These are phyloP conservation scores for Zarea fungicola DNA, from an alignment of 2,329 filamentous ascomycete genomes.

Conservation along the genomic window DNA sequence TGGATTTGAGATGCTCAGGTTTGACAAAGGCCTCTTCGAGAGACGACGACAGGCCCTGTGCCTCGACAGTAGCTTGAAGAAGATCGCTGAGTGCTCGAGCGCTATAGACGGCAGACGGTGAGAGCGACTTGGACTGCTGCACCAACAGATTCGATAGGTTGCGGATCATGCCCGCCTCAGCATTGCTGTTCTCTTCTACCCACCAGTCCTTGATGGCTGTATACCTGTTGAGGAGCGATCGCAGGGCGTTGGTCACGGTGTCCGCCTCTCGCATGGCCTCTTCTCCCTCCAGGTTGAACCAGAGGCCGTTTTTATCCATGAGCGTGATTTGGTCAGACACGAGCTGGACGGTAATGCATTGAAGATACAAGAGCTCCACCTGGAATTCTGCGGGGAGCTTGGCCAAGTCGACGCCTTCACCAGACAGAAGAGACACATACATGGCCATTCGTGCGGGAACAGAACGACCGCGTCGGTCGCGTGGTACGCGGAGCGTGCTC, in stretches of 20 bases:
- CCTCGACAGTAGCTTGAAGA: slow-evolving; percentile 41
- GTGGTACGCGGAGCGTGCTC: slow-evolving; percentile 29
- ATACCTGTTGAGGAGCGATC: slow-evolving; percentile 31
- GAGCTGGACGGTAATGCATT: slow-evolving; percentile 46
- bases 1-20: slow-evolving; percentile 42
- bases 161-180: slow-evolving; percentile 33
- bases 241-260: slow-evolving; percentile 37
- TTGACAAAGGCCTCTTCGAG: slow-evolving; percentile 45
- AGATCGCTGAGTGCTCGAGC: slow-evolving; percentile 48
- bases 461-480: slow-evolving; percentile 67
- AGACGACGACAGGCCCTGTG: slow-evolving; percentile 38
- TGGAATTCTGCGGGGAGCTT: slow-evolving; percentile 37
- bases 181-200: slow-evolving; percentile 29
- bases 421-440: slow-evolving; percentile 59
- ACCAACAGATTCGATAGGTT: slow-evolving; percentile 41
- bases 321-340: slow-evolving; percentile 50
- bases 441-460: slow-evolving; percentile 69
- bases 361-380: slow-evolving; percentile 46
- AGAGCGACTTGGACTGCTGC: slow-evolving; percentile 36
- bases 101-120: slow-evolving; percentile 45
- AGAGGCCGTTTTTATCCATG: slow-evolving; percentile 40
- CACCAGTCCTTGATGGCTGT: slow-evolving; percentile 32
- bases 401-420: slow-evolving; percentile 33
- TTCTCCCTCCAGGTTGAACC: slow-evolving; percentile 34
- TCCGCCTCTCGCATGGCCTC: slow-evolving; percentile 36